Evolutionary conservation across 805 yeast genomes (phyloP), one percentile per base, ranked within the genome.

Genomic region (Clavispora phyllophila): DNA sequence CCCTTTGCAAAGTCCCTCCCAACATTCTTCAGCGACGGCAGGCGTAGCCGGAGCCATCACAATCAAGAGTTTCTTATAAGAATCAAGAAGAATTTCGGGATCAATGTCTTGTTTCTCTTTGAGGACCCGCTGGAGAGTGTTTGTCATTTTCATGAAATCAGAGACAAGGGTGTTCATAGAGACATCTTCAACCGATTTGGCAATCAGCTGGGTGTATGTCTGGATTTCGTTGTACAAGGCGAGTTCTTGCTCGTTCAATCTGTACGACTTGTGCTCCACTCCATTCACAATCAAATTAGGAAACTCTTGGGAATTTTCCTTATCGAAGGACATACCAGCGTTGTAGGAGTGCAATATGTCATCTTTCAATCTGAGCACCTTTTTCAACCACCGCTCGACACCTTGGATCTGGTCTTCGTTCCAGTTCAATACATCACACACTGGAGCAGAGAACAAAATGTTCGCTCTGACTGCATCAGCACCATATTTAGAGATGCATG

Each of bases 391-490:
- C 48, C 98, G 75, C 57, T 87, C 86, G 28, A 86, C 74, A 4
- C 99, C 99, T 22, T 77, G 79, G 48, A 93, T 90, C 57, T 86
- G 89, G 3, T 73, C 68, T 54, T 87, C 96, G 55, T 91, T 95
- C 99, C 99, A 93, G 51, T 82, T 81, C 45, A 93, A 70, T 5
- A 81, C 78, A 53, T 89, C 96, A 1, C 75, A 66, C 5, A 91
- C 76, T 3, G 98, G 96, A 0, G 97, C 96, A 56, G 84, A 95
- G 68, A 93, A 93, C 12, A 93, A 63, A 46, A 93, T 79, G 58
- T 91, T 96, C 0, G 98, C 98, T 47, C 98, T 76, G 0, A 91
- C 86, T 1, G 96, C 89, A 68, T 93, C 99, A 1, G 96, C 88
- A 3, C 99, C 98, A 60, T 87, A 87, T 28, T 66, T 70, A 9